Evolutionary conservation across 1,284 basidiomycete genomes (phyloP), one percentile per base, ranked within the genome.

Genomic region (Ustilago lituana): DNA sequence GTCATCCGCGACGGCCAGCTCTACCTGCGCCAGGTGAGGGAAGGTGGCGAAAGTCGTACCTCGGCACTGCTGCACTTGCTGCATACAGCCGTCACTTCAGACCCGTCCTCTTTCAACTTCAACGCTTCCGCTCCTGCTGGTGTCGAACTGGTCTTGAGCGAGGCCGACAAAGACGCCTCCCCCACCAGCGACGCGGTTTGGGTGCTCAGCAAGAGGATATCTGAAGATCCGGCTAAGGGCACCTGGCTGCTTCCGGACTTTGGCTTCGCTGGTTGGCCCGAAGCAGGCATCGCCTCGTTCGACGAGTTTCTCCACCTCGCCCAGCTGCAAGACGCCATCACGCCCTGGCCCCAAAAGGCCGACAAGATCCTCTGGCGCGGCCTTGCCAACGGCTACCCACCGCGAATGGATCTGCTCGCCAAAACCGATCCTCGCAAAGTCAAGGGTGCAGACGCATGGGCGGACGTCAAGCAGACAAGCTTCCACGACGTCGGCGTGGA

Each of bases 241-340:
- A 68, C 53, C 11, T 73, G 70, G 70, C 29, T 73, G 26, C 14
- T 66, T 5, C 75, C 75, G 1, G 75, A 77, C 36, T 77, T 77
- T 43, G 73, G 73, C 15, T 77, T 77, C 39, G 63, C 55, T 1
- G 74, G 57, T 5, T 77, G 75, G 75, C 73, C 73, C 19, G 74
- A 77, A 32, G 47, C 74, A 2, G 70, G 66, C 14, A 66, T 65
- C 19, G 65, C 75, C 0, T 62, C 56, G 17, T 76, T 62, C 19
- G 59, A 61, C 24, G 75, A 76, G 37, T 76, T 74, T 11, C n/a
- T 57, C 4, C 39, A 38, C 15, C 58, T 67, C 14, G 52, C 62
- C 9, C 19, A 27, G 2, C 38, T 64, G 20, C 66, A 65, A 17
- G 73, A 77, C 39, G 23, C 41, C 4, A 23, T 59, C 4, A 35